Evolutionary conservation across 2,329 filamentous ascomycete species (phyloP).

Genomic region (Fusarium azukiicola): DNA sequence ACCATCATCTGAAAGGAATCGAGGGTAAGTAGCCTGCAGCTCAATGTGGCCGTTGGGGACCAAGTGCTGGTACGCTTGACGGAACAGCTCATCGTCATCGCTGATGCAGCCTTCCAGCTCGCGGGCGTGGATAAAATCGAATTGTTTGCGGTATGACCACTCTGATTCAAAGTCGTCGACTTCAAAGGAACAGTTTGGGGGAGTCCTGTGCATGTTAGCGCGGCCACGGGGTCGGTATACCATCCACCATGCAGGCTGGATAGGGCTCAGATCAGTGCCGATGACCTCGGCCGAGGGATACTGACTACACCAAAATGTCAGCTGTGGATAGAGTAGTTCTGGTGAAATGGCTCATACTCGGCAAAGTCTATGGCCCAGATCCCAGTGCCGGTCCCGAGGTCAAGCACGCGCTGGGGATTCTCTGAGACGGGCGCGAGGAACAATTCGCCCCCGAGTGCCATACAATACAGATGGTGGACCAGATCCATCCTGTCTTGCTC

Average conservation of each 20-base stretch:
- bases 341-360: conserved; percentile 18
- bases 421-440: conserved; percentile 29
- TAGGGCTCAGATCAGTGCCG: conserved; percentile 46
- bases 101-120: conserved; percentile 43
- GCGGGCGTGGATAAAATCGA: conserved; percentile 46
- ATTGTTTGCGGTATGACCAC: conserved; percentile 39
- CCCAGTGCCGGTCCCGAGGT: conserved; percentile 16
- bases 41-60: conserved; percentile 35
- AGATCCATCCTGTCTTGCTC: conserved; percentile 45
- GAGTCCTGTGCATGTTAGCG: conserved; percentile 24
- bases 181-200: conserved; percentile 40
- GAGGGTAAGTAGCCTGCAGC: conserved; percentile 30
- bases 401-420: conserved; percentile 32
- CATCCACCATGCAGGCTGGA: conserved; percentile 42
- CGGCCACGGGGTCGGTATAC: not conserved
- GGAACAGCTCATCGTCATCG: conserved; percentile 39
- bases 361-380: conserved; percentile 46
- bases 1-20: conserved; percentile 41
- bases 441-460: conserved; percentile 32
- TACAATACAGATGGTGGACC: conserved; percentile 42
- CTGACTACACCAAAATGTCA: conserved; percentile 11
- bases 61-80: conserved; percentile 27
- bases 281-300: conserved; percentile 41
- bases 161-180: conserved; percentile 42
- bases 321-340: not conserved